A percentile compares a stretch with the other conserved stretches of the same genome.
Evolutionary conservation across 2,329 filamentous ascomycete species (phyloP).

Genomic region (Pseudocercospora fijiensis): DNA sequence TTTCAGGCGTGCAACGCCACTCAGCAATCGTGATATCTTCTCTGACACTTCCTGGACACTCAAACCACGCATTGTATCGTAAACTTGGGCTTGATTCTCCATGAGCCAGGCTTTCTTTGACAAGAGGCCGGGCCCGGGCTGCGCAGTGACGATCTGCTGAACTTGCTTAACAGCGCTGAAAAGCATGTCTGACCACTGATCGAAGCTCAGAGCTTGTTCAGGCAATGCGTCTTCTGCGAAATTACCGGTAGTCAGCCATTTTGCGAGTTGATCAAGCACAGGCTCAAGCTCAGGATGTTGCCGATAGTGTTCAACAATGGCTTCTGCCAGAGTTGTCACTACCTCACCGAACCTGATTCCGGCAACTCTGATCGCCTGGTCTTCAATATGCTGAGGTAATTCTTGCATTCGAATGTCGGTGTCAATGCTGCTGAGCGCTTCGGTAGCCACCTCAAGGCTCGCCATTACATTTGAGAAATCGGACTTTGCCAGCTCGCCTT

Average conservation of each 20-base stretch:
- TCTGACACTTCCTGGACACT: not conserved
- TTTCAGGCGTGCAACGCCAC: not conserved
- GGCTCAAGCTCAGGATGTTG: conserved; percentile 27
- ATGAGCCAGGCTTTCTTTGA: conserved; percentile 62
- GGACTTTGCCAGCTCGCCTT: conserved; percentile 21
- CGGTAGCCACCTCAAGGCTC: not conserved
- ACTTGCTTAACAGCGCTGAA: not conserved
- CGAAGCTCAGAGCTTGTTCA: not conserved
- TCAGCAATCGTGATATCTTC: not conserved
- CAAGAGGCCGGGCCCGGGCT: conserved; percentile 62
- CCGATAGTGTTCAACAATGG: not conserved
- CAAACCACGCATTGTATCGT: not conserved
- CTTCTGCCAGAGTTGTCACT: not conserved
- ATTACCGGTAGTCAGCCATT: conserved; percentile 26
- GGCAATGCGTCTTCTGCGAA: not conserved
- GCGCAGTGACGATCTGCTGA: not conserved
- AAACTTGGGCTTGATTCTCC: conserved; percentile 13
- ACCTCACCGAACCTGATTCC: not conserved
- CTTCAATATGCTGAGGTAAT: conserved; percentile 11
- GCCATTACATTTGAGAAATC: conserved; percentile 19
- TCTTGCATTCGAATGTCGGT: not conserved
- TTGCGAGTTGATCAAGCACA: conserved; percentile 23
- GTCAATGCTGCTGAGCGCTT: not conserved
- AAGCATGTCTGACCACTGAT: conserved; percentile 10
- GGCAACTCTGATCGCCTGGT: not conserved